Base-by-base conservation (phyloP, 257 asterid species). In the Primulina eburnea region DNA sequence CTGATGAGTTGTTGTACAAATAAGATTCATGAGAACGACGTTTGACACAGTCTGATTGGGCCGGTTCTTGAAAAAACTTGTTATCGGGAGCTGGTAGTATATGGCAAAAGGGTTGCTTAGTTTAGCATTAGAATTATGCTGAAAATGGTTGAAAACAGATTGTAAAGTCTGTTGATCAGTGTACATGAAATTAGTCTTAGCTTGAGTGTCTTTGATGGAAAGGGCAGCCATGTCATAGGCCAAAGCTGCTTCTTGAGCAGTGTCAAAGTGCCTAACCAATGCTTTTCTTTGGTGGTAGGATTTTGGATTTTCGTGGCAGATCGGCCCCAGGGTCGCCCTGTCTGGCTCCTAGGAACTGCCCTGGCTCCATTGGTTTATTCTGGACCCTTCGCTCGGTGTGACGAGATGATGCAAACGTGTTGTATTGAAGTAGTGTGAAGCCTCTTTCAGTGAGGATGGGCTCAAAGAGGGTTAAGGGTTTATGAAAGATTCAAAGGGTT, bases 291-390 rank as follows among this genome's bases (percentile, higher is more conserved):
- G 11, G 97, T 93, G 5, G 85, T 81, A 30, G 97, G 99, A 76
- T 93, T 96, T 56, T 96, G 76, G 5, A 93, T 93, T 78, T 93
- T 97, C 0, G 96, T 96, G 0, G 99, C 99, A 28, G 89, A 93
- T 1, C 99, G 83, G 21, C 99, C 97, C 99, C 99, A 93, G 0
- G 96, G 97, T 64, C 97, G 77, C n/a, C n/a, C n/a, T 96, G 71
- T 8, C 99, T 55, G 0, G 91, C 97, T 0, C 99, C 99, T 0
- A 93, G 82, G 82, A 90, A 93, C 65, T 96, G 77, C 29, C 96
- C 96, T 0, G 97, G 97, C 60, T 93, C 96, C 0, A 85, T 84
- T 38, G 77, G 87, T 37, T 85, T 89, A 77, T 86, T 82, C 11
- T 95, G 87, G 67, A 95, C 98, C 8, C 98, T 68, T 7, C 90